Evolutionary conservation across 495 filamentous ascomycete genomes (phyloP), one percentile per base, ranked within the genome.

Genomic region (Apodospora peruviana): DNA sequence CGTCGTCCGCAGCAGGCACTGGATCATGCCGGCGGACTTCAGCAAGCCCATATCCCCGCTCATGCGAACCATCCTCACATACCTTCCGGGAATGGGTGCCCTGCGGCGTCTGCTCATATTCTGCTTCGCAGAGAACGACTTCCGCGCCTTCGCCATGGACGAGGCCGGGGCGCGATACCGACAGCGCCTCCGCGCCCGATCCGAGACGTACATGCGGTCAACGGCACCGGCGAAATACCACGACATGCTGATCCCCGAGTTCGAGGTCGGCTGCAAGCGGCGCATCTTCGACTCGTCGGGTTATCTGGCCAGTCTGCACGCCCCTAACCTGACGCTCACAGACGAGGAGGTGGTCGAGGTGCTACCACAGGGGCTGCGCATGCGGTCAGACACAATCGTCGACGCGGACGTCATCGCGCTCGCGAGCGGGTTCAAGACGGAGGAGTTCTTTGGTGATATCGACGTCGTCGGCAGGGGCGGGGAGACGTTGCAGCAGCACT

Each of bases 201-300:
- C 47, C 9, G 63, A 57, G 45, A 22, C 42, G 8, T 74, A 74
- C 38, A 71, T 75, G 43, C 54, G 59, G n/a, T n/a, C 36, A 10
- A 57, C 45, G 32, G 58, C 68, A 5, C 71, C 71, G 14, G 45
- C 60, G 40, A 68, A 70, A 52, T 75, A 75, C 40, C 60, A 64
- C 21, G 48, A 65, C 22, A n/a, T 70, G 21, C 47, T 75, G 38
- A 59, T 72, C n/a, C 71, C 71, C 12, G 56, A 68, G 10, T 75
- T 68, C 45, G 62, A 65, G 40, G 36, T 69, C 29, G 70, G 70
- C 12, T 74, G 71, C 56, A 75, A 75, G 57, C 52, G 71, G 8
- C 55, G 71, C 4, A 63, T 73, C 22, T 75, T 72, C 40, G 71
- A 75, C 51, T 58, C 57, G 4, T 58, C 57, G 4, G 52, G 53